Percentiles rank a stretch among this genome's conserved stretches.
Evolutionary conservation across 176 grass and related monocot species (phyloP).

Genomic region (Cenchrus americanus): DNA sequence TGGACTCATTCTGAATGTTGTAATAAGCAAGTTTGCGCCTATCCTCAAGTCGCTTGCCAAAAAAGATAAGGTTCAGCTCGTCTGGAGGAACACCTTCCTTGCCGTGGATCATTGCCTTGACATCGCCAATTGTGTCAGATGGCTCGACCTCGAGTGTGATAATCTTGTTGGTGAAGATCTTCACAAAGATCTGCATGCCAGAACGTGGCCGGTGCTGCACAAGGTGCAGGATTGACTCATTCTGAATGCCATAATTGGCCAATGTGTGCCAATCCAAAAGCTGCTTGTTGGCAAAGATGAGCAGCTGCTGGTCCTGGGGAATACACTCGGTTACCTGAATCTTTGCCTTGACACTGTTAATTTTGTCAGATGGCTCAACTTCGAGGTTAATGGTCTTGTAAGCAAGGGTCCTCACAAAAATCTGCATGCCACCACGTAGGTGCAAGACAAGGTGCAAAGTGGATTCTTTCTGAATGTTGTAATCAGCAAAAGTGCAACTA

Average conservation of each 20-base stretch:
- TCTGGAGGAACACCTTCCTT: not conserved
- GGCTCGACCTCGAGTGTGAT: not conserved
- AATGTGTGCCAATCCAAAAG: not conserved
- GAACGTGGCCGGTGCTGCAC: not conserved
- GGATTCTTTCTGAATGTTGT: not conserved
- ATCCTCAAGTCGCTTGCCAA: not conserved
- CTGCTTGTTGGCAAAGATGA: not conserved
- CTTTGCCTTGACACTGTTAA: not conserved
- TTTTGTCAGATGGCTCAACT: not conserved
- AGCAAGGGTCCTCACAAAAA: not conserved
- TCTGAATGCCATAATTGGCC: not conserved
- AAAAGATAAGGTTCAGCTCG: not conserved
- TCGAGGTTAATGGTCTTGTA: not conserved
- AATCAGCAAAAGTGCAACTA: not conserved
- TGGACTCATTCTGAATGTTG: not conserved
- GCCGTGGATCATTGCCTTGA: not conserved
- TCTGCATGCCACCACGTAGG: not conserved
- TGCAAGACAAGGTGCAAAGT: not conserved
- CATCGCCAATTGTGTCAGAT: not conserved
- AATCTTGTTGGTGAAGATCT: not conserved
- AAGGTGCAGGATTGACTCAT: not conserved
- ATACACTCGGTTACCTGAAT: not conserved
- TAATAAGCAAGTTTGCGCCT: not conserved
- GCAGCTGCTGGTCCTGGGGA: not conserved
- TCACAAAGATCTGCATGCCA: not conserved